Percentiles rank a stretch among this genome's conserved stretches.
phyloP scores from a whole-genome alignment of 2,329 filamentous ascomycete genomes.

The Juglanconis oblonga region DNA sequence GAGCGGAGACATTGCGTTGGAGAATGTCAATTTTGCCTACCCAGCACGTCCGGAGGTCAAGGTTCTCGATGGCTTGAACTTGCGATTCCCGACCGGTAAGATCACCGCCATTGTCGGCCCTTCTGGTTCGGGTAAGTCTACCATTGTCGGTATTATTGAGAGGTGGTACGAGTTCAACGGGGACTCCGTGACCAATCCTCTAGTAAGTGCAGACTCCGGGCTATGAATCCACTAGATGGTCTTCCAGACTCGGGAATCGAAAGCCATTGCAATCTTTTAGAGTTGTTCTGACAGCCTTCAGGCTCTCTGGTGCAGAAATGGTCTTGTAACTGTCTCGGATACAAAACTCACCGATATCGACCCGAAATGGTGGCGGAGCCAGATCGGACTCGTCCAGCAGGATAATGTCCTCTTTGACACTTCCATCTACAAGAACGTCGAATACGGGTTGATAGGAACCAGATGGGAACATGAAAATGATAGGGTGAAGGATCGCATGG shows the following conservation, averaged over 20 bases:
- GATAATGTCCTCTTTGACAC: constrained; percentile 44
- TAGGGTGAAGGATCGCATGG: constrained; percentile 50
- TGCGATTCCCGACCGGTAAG: constrained; percentile 61
- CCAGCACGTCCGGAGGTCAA: constrained; percentile 44
- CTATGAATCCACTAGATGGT: not conserved
- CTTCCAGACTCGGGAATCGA: not conserved
- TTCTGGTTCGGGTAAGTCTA: constrained; percentile 81
- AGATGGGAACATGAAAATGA: constrained; percentile 33
- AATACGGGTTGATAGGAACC: constrained; percentile 45
- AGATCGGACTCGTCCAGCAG: constrained; percentile 42
- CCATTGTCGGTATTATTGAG: constrained; percentile 67
- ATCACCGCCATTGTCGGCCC: constrained; percentile 78
- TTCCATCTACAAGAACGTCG: constrained; percentile 52
- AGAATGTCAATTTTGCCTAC: constrained; percentile 67
- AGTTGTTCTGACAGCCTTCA: not conserved
- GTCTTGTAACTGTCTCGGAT: not conserved
- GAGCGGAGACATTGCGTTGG: constrained; percentile 54
- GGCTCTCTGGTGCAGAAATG: constrained; percentile 2
- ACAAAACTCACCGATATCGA: constrained; percentile 43
- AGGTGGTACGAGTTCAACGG: constrained; percentile 57
- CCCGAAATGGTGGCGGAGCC: constrained; percentile 53
- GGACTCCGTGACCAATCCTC: constrained; percentile 3
- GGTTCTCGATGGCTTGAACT: constrained; percentile 48
- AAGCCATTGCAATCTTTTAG: not conserved
- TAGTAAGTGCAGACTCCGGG: not conserved